These are phyloP conservation scores for Hibiscus trionum DNA, from an alignment of 345 rosid genomes.

Conservation along the genomic window DNA sequence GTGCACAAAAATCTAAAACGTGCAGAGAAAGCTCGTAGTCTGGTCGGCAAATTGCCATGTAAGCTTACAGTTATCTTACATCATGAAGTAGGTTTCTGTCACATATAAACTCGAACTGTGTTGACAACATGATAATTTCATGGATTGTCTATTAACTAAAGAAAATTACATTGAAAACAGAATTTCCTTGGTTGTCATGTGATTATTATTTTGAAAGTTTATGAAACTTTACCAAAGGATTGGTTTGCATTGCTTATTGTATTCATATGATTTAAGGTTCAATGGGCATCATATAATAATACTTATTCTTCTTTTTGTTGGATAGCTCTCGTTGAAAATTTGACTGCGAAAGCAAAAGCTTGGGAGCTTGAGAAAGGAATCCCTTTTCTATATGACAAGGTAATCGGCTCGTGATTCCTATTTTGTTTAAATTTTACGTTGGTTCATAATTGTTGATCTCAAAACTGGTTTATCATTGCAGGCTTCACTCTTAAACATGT, in stretches of 20 bases:
- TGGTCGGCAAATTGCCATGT: slow-evolving; percentile 11
- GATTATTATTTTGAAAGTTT: background rate
- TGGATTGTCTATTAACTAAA: background rate
- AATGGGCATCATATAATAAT: background rate
- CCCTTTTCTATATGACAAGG: slow-evolving; percentile 71
- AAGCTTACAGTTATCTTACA: background rate
- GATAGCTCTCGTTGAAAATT: slow-evolving; percentile 52
- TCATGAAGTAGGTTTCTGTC: background rate
- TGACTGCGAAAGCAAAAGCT: slow-evolving; percentile 54
- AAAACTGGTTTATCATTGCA: slow-evolving; percentile 25
- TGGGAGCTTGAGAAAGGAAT: slow-evolving; percentile 75
- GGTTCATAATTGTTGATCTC: slow-evolving; percentile 6
- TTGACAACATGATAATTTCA: background rate
- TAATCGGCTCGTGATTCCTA: slow-evolving; percentile 11
- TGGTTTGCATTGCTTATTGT: background rate
- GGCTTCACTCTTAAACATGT: slow-evolving; percentile 40
- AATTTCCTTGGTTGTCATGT: background rate
- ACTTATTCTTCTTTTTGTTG: background rate
- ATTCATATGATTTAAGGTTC: background rate
- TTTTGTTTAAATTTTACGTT: slow-evolving; percentile 1
- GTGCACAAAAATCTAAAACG: slow-evolving; percentile 63
- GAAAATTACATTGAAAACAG: background rate
- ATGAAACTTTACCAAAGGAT: background rate
- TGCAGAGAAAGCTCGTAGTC: slow-evolving; percentile 8
- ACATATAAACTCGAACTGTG: background rate